phyloP scores from a whole-genome alignment of 2,329 filamentous ascomycete species.

The Colletotrichum lindemuthianum region DNA sequence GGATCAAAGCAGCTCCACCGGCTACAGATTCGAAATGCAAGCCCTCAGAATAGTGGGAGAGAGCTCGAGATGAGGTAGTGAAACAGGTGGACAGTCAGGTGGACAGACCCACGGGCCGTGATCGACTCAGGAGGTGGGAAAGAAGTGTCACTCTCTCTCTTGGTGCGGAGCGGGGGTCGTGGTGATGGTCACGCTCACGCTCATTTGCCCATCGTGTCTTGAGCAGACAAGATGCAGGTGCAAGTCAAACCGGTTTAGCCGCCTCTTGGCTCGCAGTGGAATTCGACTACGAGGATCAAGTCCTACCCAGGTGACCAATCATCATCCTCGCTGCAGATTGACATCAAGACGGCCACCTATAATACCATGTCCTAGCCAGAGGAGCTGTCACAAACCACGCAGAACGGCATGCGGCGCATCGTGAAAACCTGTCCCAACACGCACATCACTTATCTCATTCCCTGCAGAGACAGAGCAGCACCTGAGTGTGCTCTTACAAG shows the following conservation, averaged over 20 bases:
- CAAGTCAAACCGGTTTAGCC: slow-evolving; percentile 24
- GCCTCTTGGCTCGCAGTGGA: slow-evolving; percentile 23
- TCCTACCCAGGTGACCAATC: slow-evolving; percentile 1
- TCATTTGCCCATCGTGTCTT: slow-evolving; percentile 18
- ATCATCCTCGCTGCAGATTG: slow-evolving; percentile 9
- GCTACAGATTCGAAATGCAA: too few relatives aligned
- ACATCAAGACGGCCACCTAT: background rate
- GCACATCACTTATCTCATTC: too few relatives aligned
- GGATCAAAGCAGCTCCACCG: too few relatives aligned
- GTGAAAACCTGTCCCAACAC: too few relatives aligned
- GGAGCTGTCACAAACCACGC: background rate
- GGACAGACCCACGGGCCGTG: slow-evolving; percentile 2
- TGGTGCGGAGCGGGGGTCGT: slow-evolving; percentile 25
- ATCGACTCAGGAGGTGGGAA: slow-evolving; percentile 15
- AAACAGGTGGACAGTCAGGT: slow-evolving; percentile 11
- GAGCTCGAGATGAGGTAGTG: too few relatives aligned
- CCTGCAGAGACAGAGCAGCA: too few relatives aligned
- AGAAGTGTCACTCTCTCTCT: slow-evolving; percentile 2
- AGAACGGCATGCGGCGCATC: too few relatives aligned
- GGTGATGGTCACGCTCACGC: background rate
- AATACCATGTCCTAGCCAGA: background rate
- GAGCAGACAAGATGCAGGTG: slow-evolving; percentile 17
- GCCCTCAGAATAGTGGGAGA: too few relatives aligned
- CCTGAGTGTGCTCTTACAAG: too few relatives aligned
- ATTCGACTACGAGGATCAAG: slow-evolving; percentile 28